Base-by-base conservation (phyloP, 495 filamentous ascomycete genomes). In the Letharia columbiana region DNA sequence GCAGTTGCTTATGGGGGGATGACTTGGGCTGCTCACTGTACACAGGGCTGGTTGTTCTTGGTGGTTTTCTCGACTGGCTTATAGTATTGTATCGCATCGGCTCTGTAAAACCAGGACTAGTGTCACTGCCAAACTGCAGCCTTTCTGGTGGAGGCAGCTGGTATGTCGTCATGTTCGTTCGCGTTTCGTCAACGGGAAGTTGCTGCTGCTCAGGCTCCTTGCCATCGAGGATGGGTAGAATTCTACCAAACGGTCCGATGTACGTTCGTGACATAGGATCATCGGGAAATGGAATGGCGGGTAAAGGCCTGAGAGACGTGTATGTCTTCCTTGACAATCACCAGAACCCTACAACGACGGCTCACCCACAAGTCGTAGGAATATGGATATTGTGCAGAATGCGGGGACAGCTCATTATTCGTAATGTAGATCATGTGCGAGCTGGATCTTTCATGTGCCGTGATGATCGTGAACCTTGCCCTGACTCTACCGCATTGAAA, bases 81-180 rank as follows among this genome's bases (percentile, higher is more conserved):
- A 57, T 68, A 33, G 70, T 63, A 39, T 80, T 74, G 39, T 68
- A 60, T 52, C 69, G 69, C 12, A 77, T 74, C 54, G 71, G 70
- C 28, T 73, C 73, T 13, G 72, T 75, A 33, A 74, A 73, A 57
- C 75, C 76, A 62, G 71, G 74, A 31, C 74, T 61, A 18, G 74
- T 75, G 63, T 82, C 78, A 23, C 77, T 72, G 62, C 78, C 78
- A 72, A 79, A 78, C 60, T 78, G 77, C 54, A 80, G 68, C 62
- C 76, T 68, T 54, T 77, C 77, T 62, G 80, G 81, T 50, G 79
- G 80, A 61, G 81, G 81, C 66, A 83, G 80, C 69, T 81, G 78
- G 68, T 80, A 82, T 65, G 77, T 77, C 61, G 71, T 70, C 64
- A 78, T 70, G 65, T 74, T 76, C 35, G 75, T 63, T 66, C 73